These are phyloP conservation scores for Mariannaea sp. DNA, from an alignment of 2,329 filamentous ascomycete genomes.

Conservation along the genomic window DNA sequence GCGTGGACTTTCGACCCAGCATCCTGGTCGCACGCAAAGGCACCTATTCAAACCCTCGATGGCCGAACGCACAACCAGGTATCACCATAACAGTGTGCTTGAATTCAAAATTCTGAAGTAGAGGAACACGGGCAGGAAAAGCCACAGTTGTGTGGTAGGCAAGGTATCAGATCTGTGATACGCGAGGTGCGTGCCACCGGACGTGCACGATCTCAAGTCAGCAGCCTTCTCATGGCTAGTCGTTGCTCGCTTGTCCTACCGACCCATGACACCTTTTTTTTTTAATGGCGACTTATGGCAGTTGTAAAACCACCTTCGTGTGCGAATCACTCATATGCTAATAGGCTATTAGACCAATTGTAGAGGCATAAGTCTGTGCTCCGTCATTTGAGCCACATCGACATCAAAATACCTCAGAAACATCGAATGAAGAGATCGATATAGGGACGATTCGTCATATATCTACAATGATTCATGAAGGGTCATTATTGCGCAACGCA, in stretches of 20 bases:
- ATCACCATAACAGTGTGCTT: conserved; percentile 22
- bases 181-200: conserved; percentile 32
- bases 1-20: conserved; percentile 27
- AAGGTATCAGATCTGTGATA: conserved; percentile 36
- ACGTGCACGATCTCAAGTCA: conserved; percentile 38
- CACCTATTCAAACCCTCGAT: conserved; percentile 26
- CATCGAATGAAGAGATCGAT: not conserved
- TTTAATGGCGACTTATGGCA: conserved; percentile 2
- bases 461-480: not conserved
- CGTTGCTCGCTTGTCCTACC: conserved; percentile 36
- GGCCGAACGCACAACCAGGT: conserved; percentile 29
- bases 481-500: not conserved
- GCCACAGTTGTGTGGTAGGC: conserved; percentile 20
- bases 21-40: conserved; percentile 30
- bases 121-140: conserved; percentile 21
- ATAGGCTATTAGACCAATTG: no score
- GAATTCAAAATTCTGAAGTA: conserved; percentile 17
- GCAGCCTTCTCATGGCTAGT: conserved; percentile 34
- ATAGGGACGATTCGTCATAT: no score
- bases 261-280: conserved; percentile 22
- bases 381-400: no score
- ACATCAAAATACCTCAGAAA: no score
- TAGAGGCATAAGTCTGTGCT: no score
- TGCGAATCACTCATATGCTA: no score
- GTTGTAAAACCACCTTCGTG: not conserved